Evolutionary conservation across 2,329 filamentous ascomycete species (phyloP).

Genomic region (Epichloe uncinata): DNA sequence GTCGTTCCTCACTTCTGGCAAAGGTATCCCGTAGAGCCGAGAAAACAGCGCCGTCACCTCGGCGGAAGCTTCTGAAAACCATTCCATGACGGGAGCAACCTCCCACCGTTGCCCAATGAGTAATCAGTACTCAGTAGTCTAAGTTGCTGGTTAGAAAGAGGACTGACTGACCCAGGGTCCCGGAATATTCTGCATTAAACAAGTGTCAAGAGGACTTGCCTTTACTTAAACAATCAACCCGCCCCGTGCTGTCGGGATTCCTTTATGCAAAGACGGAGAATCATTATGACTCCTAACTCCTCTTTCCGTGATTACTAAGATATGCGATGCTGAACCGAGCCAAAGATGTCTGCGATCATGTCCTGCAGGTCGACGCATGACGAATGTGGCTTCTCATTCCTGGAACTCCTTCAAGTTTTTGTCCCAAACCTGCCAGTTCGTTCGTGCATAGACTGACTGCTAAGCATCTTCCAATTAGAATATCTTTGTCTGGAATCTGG

Average conservation of each 20-base stretch:
- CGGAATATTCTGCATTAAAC: background rate
- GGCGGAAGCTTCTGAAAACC: background rate
- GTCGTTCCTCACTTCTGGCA: background rate
- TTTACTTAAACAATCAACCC: background rate
- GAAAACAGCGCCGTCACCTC: background rate
- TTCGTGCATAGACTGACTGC: background rate
- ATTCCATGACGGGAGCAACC: background rate
- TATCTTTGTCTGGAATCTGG: background rate
- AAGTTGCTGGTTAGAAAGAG: too few species aligned
- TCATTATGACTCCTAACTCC: too few species aligned
- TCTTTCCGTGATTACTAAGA: background rate
- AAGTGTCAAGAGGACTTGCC: background rate
- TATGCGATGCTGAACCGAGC: background rate
- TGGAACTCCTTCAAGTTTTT: background rate
- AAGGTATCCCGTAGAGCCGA: background rate
- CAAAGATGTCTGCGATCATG: background rate
- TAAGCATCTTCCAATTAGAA: background rate
- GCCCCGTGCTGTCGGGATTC: background rate
- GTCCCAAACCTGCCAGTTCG: background rate
- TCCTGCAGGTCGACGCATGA: background rate
- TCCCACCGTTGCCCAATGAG: background rate
- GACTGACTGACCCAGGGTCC: too few species aligned
- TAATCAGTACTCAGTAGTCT: too few species aligned
- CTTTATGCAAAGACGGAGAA: background rate
- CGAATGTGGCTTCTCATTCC: background rate